Evolutionary conservation across 495 filamentous ascomycete genomes (phyloP).

Genomic region (Terfezia claveryi): DNA sequence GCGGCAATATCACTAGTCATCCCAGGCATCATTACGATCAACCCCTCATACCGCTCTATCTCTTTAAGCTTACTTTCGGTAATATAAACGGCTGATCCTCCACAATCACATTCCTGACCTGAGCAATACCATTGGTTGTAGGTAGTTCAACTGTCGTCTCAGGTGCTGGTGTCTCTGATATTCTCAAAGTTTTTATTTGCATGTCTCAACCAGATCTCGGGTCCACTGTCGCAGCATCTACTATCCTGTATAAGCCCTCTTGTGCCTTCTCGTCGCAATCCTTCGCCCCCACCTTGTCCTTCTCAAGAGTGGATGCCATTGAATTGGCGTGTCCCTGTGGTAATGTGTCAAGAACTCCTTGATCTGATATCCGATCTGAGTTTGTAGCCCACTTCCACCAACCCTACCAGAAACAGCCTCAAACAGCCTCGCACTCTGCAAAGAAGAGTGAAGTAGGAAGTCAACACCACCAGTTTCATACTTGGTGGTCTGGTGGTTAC

Average conservation of each 20-base stretch:
- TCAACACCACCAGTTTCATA: background rate
- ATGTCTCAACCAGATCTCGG: conserved; percentile 30
- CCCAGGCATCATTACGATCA: conserved; percentile 64
- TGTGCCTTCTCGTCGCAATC: conserved; percentile 57
- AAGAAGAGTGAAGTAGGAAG: conserved; percentile 87
- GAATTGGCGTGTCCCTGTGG: conserved; percentile 46
- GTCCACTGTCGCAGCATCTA: conserved; percentile 64
- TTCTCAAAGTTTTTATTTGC: conserved; percentile 11
- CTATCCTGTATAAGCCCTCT: conserved; percentile 38
- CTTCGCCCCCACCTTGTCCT: conserved; percentile 71
- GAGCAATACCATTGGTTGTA: conserved; percentile 27
- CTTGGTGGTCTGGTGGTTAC: conserved; percentile 60
- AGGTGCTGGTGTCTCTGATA: conserved; percentile 5
- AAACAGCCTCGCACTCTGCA: conserved; percentile 59
- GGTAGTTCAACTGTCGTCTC: background rate
- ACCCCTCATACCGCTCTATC: conserved; percentile 58
- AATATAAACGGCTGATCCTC: conserved; percentile 73
- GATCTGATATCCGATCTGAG: conserved; percentile 45
- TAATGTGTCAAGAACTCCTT: conserved; percentile 43
- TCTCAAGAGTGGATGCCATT: conserved; percentile 56
- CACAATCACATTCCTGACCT: conserved; percentile 47
- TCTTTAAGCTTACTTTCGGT: conserved; percentile 59
- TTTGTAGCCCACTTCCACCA: conserved; percentile 76
- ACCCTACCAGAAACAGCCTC: conserved; percentile 65
- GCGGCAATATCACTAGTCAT: conserved; percentile 66